These are phyloP conservation scores for Colletotrichum spaethianum DNA, from an alignment of 2,329 filamentous ascomycete species.

Conservation along the genomic window DNA sequence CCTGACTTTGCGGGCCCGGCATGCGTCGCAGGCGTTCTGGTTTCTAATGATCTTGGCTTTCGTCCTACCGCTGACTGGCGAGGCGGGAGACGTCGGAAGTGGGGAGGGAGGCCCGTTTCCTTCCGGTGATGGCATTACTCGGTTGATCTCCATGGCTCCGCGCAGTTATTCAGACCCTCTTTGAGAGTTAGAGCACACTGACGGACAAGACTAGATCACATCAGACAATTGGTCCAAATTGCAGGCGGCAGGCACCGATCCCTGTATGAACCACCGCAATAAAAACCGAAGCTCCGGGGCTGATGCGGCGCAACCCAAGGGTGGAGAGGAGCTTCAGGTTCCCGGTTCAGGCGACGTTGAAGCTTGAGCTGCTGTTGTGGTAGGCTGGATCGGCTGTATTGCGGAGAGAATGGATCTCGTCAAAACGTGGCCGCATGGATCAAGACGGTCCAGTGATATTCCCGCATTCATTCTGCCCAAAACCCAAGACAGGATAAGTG, in stretches of 20 bases:
- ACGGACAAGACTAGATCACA: neutral
- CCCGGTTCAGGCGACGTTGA: neutral
- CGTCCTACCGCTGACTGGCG: conserved; percentile 17
- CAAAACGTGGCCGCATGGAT: neutral
- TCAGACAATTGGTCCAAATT: neutral
- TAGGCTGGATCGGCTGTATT: neutral
- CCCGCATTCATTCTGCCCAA: neutral
- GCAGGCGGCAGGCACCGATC: neutral
- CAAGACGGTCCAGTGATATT: neutral
- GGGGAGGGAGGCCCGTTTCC: conserved; percentile 16
- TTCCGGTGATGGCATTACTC: conserved; percentile 7
- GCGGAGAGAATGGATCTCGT: neutral
- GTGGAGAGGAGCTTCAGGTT: neutral
- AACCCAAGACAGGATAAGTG: neutral
- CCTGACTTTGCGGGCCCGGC: conserved; percentile 49
- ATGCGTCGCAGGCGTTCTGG: conserved; percentile 50
- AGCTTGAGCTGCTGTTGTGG: neutral
- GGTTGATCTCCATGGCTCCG: conserved; percentile 30
- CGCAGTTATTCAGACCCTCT: neutral
- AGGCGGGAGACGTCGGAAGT: conserved; percentile 17
- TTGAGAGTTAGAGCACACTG: neutral
- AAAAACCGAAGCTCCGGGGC: neutral
- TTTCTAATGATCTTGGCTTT: conserved; percentile 38
- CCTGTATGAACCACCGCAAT: neutral
- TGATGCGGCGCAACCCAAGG: neutral